A percentile compares a stretch with the other conserved stretches of the same genome.
Conservation (phyloP, 768 basidiomycete genomes). For the Imleria badia region DNA sequence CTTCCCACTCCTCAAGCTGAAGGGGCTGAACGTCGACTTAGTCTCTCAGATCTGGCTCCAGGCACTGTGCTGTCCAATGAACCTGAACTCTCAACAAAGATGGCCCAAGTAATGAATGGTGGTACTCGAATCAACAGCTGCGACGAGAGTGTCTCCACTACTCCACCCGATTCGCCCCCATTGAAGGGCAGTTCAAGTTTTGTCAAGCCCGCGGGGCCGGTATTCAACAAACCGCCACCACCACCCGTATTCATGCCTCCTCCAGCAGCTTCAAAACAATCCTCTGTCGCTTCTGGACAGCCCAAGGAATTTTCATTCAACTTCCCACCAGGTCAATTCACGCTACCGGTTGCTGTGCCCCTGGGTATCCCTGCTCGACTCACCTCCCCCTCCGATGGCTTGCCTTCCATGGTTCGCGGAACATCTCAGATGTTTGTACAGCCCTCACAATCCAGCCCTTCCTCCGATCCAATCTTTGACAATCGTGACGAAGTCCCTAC, state of each 20-base stretch:
- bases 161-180: constrained; percentile 58
- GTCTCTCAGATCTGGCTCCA: constrained; percentile 61
- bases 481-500: constrained; percentile 42
- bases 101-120: constrained; percentile 4
- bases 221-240: constrained; percentile 57
- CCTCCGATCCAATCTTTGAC: constrained; percentile 54
- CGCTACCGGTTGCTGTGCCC: constrained; percentile 45
- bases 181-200: constrained; percentile 25
- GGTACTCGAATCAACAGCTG: neutral
- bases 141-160: constrained; percentile 49
- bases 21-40: constrained; percentile 40
- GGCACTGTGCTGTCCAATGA: constrained; percentile 26
- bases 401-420: constrained; percentile 22
- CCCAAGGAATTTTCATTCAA: constrained; percentile 36
- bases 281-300: constrained; percentile 1
- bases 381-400: constrained; percentile 25
- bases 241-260: constrained; percentile 29
- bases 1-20: neutral
- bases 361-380: constrained; percentile 42
- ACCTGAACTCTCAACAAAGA: constrained; percentile 24
- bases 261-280: constrained; percentile 10
- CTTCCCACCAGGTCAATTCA: constrained; percentile 38
- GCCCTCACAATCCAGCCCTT: constrained; percentile 52
- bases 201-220: constrained; percentile 41
- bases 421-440: constrained; percentile 44